Conservation (phyloP, 495 filamentous ascomycete genomes). For the Corynascus novoguineensis region DNA sequence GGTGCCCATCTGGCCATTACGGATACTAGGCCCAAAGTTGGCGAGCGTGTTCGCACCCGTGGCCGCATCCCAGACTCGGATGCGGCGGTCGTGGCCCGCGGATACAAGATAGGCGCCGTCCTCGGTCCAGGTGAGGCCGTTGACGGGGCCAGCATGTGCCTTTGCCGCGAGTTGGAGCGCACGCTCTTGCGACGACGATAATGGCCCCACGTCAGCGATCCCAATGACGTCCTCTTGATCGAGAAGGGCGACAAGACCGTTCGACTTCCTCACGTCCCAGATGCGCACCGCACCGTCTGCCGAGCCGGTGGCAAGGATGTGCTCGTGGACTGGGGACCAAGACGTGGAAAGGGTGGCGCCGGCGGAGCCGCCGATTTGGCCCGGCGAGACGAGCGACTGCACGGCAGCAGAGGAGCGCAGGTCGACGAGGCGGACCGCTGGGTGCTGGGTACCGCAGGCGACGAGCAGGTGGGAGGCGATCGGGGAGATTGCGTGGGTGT, state of each 20-base stretch:
- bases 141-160: constrained; percentile 72
- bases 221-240: constrained; percentile 79
- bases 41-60: constrained; percentile 78
- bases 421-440: constrained; percentile 74
- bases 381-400: constrained; percentile 56
- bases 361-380: constrained; percentile 49
- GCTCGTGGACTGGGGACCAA: constrained; percentile 73
- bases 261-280: constrained; percentile 75
- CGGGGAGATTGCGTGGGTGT: constrained; percentile 70
- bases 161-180: constrained; percentile 42
- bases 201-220: constrained; percentile 17
- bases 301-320: constrained; percentile 72
- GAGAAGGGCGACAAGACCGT: constrained; percentile 65
- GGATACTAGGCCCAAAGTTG: constrained; percentile 73
- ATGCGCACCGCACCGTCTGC: constrained; percentile 72
- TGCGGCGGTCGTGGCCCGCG: constrained; percentile 70
- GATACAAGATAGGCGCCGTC: constrained; percentile 69
- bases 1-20: constrained; percentile 61
- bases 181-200: not conserved
- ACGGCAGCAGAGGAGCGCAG: constrained; percentile 68
- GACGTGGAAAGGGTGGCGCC: constrained; percentile 65
- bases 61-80: constrained; percentile 76
- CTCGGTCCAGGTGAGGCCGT: constrained; percentile 77
- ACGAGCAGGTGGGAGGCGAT: constrained; percentile 68
- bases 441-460: constrained; percentile 77